Conservation (phyloP, 768 basidiomycete genomes). For the Lactarius indigo region DNA sequence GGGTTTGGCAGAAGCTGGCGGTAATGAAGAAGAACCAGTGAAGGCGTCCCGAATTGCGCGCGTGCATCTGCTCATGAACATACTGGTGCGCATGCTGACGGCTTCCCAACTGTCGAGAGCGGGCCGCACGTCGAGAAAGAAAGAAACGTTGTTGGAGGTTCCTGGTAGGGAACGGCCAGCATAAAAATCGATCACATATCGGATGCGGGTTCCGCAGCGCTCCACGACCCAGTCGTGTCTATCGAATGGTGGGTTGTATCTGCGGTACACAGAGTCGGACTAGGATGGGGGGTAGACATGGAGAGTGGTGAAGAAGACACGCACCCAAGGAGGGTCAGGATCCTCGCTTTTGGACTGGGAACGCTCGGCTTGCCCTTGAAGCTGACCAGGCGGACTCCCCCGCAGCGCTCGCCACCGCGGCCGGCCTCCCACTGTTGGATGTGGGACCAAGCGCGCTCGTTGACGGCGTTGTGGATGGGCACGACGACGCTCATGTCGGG, state of each 20-base stretch:
- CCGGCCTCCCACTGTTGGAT: constrained; percentile 57
- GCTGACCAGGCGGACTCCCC: constrained; percentile 76
- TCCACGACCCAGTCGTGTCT: constrained; percentile 98
- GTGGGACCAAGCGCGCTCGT: constrained; percentile 63
- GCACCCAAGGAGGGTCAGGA: constrained; percentile 84
- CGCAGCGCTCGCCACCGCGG: constrained; percentile 78
- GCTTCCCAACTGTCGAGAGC: constrained; percentile 94
- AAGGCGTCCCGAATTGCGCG: constrained; percentile 8
- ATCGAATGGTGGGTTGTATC: constrained; percentile 93
- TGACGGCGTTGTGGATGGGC: constrained; percentile 98
- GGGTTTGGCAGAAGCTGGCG: constrained; percentile 18
- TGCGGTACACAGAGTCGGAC: constrained; percentile 34
- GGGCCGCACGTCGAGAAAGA: constrained; percentile 92
- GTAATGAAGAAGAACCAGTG: constrained; percentile 23
- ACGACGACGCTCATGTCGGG: constrained; percentile 95
- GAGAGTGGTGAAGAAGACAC: constrained; percentile 27
- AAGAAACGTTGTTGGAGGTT: constrained; percentile 62
- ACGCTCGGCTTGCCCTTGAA: constrained; percentile 89
- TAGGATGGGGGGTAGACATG: neutral
- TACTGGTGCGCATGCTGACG: constrained; percentile 72
- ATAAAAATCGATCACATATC: constrained; percentile 99
- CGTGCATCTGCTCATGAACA: constrained; percentile 45
- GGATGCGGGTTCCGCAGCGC: constrained; percentile 81
- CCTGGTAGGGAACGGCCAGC: constrained; percentile 60
- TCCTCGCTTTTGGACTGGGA: constrained; percentile 73